These are phyloP conservation scores for Trichoderma pleuroti DNA, from an alignment of 2,329 filamentous ascomycete species.

Conservation along the genomic window DNA sequence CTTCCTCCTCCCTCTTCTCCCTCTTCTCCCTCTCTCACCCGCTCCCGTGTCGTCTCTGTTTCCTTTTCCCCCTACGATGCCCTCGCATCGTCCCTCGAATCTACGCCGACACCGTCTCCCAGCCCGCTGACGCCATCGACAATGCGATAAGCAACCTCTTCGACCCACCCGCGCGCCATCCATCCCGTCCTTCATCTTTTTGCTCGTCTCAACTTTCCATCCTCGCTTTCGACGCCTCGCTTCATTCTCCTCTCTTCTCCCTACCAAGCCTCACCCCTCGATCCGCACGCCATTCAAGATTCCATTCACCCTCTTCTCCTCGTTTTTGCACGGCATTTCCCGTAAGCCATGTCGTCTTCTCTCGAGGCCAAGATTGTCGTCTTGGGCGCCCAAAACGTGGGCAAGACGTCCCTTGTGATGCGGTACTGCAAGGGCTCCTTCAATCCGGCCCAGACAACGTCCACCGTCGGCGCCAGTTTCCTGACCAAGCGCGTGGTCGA, in stretches of 20 bases:
- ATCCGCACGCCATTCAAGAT: not conserved
- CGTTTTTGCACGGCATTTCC: not conserved
- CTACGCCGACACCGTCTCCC: slow-evolving; percentile 11
- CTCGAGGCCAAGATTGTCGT: slow-evolving; percentile 81
- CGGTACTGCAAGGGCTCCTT: slow-evolving; percentile 72
- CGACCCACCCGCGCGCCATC: slow-evolving; percentile 2
- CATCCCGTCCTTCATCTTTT: slow-evolving; percentile 1
- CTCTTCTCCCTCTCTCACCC: no score
- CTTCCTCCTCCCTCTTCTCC: not conserved
- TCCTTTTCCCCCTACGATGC: slow-evolving; percentile 12
- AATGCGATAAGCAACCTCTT: slow-evolving; percentile 19
- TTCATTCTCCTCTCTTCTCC: not conserved
- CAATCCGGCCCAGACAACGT: slow-evolving; percentile 59
- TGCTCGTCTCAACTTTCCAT: not conserved
- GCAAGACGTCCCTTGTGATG: slow-evolving; percentile 74
- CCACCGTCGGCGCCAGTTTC: slow-evolving; percentile 77
- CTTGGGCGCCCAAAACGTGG: slow-evolving; percentile 74
- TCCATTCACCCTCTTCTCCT: not conserved
- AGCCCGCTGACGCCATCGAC: slow-evolving; percentile 19
- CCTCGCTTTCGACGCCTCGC: not conserved
- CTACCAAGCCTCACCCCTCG: not conserved
- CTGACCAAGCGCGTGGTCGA: slow-evolving; percentile 78
- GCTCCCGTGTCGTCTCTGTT: not conserved
- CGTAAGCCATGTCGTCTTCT: slow-evolving; percentile 35
- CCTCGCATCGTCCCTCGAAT: slow-evolving; percentile 6